A percentile compares a stretch with the other conserved stretches of the same genome.
phyloP scores from a whole-genome alignment of 306 rosid species.

The Rubus parviflorus region DNA sequence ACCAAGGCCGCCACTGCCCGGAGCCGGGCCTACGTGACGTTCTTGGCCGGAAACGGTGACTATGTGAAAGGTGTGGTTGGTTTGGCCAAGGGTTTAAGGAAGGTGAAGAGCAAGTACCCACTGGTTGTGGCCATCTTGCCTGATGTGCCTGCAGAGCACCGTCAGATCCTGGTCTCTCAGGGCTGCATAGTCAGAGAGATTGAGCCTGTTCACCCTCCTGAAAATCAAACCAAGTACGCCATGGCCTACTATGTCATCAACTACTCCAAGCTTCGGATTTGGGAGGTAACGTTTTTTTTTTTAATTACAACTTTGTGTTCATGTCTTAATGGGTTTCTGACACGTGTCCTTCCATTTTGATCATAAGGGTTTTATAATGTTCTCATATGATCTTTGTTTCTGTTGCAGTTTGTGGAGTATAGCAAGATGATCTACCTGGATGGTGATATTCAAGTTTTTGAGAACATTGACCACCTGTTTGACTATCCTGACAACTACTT shows the following conservation, averaged over 20 bases:
- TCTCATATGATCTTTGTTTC: background rate
- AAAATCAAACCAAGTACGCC: conserved; percentile 74
- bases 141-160: conserved; percentile 77
- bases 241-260: conserved; percentile 85
- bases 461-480: conserved; percentile 66
- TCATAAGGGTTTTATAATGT: background rate
- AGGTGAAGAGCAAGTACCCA: conserved; percentile 56
- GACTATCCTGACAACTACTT: conserved; percentile 53
- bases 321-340: background rate
- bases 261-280: conserved; percentile 83
- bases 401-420: conserved; percentile 69
- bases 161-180: conserved; percentile 49
- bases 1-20: conserved; percentile 3
- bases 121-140: conserved; percentile 76
- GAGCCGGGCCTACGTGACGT: conserved; percentile 63
- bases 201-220: conserved; percentile 63
- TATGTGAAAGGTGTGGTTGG: conserved; percentile 83
- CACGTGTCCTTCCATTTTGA: background rate
- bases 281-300: conserved; percentile 53
- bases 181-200: conserved; percentile 70
- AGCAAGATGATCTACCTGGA: conserved; percentile 75
- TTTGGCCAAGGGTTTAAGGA: conserved; percentile 78
- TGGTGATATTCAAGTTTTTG: conserved; percentile 73
- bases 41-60: conserved; percentile 79
- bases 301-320: background rate